Evolutionary conservation across 176 grass and related monocot genomes (phyloP), one percentile per base, ranked within the genome.

Genomic region (Echinochloa phyllopogon): DNA sequence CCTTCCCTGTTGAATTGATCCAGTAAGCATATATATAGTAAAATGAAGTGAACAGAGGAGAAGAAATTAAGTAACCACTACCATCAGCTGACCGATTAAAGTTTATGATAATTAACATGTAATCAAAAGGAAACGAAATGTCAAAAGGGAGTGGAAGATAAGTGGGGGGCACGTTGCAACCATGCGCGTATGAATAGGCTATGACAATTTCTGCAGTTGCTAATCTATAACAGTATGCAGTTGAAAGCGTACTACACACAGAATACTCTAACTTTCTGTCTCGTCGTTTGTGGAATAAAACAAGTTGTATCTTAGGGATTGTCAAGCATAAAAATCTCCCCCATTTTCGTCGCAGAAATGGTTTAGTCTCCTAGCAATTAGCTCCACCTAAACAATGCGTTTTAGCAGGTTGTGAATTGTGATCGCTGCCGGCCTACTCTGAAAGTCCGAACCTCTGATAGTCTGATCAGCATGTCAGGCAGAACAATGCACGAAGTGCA

Each of bases 1-100:
- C 71, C 72, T 82, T 51, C 45, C 72, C 86, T 86, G 70, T 0
- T 41, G 27, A 48, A 63, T 0, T 41, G 27, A 48, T 67, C 17
- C 65, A 68, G 8, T n/a, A 21, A 41, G 0, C 65, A 45, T 45
- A 45, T 45, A 45, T 45, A 45, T 45, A 8, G 10, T 45, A 6
- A 33, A 33, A 33, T 33, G 2, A 33, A 33, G 29, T 33, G 29
- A 33, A 33, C 29, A 33, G 29, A 33, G 29, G 29, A 33, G 29
- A 33, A 33, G 29, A 33, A 33, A 33, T 33, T 33, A 33, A 33
- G 29, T 33, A 33, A 33, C 2, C 29, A 33, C 29, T 33, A n/a
- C n/a, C n/a, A 10, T 2, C 47, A 13, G 47, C 47, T 49, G 47
- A 49, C 47, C 12, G 10, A 14, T 49, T 1, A 49, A 49, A 2